Evolutionary conservation across 2,329 filamentous ascomycete species (phyloP).

Genomic region (Helotiales sp.): DNA sequence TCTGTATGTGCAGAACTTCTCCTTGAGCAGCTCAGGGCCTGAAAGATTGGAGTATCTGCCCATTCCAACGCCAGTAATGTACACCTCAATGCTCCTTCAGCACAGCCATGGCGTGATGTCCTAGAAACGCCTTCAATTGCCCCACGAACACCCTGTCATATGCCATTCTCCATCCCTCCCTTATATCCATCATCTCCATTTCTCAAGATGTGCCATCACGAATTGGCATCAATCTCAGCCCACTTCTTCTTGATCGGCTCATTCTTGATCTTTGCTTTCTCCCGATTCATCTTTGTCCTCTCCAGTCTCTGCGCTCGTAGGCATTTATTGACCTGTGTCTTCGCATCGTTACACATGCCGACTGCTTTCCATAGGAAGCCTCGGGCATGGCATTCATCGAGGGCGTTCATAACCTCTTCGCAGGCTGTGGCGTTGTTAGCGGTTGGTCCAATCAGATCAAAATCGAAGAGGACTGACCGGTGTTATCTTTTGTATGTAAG

Average conservation of each 20-base stretch:
- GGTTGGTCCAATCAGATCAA: neutral
- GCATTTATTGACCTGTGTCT: conserved; percentile 81
- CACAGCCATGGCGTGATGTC: conserved; percentile 9
- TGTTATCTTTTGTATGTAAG: conserved; percentile 88
- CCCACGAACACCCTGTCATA: neutral
- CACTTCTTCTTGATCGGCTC: conserved; percentile 75
- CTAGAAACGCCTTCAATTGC: conserved; percentile 18
- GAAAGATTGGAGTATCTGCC: conserved; percentile 7
- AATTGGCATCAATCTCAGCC: conserved; percentile 75
- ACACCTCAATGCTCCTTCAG: conserved; percentile 10
- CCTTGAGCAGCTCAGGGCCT: neutral
- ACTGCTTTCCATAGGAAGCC: conserved; percentile 91
- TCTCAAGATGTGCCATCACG: conserved; percentile 38
- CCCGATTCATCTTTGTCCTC: conserved; percentile 74
- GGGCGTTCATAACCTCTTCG: conserved; percentile 88
- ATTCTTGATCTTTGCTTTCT: conserved; percentile 67
- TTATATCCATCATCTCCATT: neutral
- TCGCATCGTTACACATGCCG: conserved; percentile 87
- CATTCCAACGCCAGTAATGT: conserved; percentile 11
- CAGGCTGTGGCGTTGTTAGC: conserved; percentile 62
- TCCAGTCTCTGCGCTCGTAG: conserved; percentile 78
- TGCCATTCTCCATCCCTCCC: conserved; percentile 2
- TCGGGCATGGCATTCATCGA: conserved; percentile 91
- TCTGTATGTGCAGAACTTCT: neutral
- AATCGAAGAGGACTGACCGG: conserved; percentile 55